phyloP scores from a whole-genome alignment of 495 filamentous ascomycete genomes.

The Penicillium steckii region DNA sequence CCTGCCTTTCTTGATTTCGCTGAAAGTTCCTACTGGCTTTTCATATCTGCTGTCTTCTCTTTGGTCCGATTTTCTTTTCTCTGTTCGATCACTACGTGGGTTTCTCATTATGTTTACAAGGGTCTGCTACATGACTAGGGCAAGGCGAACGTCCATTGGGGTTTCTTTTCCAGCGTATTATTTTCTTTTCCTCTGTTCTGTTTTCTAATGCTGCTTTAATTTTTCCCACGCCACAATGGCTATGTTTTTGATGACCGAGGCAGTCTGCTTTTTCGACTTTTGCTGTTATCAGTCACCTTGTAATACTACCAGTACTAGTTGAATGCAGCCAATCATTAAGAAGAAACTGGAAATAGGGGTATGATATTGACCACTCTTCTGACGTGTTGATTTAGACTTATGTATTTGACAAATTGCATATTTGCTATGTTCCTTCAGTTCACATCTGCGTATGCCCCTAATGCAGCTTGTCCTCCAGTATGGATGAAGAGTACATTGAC shows the following conservation, averaged over 20 bases:
- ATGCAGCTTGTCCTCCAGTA: conserved; percentile 39
- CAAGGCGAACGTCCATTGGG: conserved; percentile 17
- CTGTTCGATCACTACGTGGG: conserved; percentile 5
- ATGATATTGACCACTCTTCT: too few relatives aligned
- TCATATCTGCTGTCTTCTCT: conserved; percentile 5
- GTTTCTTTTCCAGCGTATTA: conserved; percentile 19
- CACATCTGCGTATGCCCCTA: conserved; percentile 35
- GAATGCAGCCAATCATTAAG: conserved; percentile 26
- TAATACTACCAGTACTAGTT: conserved; percentile 35
- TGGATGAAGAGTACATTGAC: conserved; percentile 42
- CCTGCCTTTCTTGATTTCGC: neutral
- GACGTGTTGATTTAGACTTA: too few relatives aligned
- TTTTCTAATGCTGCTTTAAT: conserved; percentile 10
- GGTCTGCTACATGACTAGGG: conserved; percentile 21
- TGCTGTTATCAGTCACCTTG: conserved; percentile 18
- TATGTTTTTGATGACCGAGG: conserved; percentile 24
- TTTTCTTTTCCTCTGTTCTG: conserved; percentile 9
- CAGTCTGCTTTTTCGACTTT: conserved; percentile 8
- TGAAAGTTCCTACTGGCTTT: neutral
- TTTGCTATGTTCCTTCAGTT: conserved; percentile 5
- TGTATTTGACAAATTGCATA: too few relatives aligned
- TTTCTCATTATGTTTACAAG: conserved; percentile 16
- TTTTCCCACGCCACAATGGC: conserved; percentile 14
- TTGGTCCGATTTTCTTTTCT: conserved; percentile 5
- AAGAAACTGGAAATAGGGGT: too few relatives aligned